Base-by-base conservation (phyloP, 306 rosid species). In the Prunus mongolica region DNA sequence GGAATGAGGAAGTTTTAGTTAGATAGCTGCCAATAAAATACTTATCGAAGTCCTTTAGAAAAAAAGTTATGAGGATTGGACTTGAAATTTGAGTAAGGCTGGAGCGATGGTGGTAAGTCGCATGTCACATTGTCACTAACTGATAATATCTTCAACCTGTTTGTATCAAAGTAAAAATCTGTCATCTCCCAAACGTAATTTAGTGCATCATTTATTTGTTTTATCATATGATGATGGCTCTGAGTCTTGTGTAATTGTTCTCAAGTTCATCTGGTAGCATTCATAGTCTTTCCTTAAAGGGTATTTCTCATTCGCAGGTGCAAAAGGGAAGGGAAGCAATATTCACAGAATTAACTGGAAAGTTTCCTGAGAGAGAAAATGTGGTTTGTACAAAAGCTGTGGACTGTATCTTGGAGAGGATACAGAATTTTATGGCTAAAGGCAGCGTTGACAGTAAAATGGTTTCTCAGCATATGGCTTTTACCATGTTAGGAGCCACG, bases 391-490 rank as follows among this genome's bases (percentile, higher is more conserved):
- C 41, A 6, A 86, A 82, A 65, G 91, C 76, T 76, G 79, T 83
- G 55, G 90, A 86, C 76, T 81, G 83, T 79, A 81, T 88, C 28
- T 60, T 83, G 80, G 87, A 71, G 74, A 91, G 87, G 71, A 73
- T 93, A 80, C 84, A 81, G 47, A 77, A 62, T 62, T 67, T 84
- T 45, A 72, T 77, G 83, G 82, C 38, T 2, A 65, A 75, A 30
- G 90, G 81, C 62, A 62, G 85, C 65, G 71, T 89, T 73, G 90
- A 84, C 79, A 77, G 90, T 75, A 84, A 63, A 69, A 67, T 82
- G 85, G 78, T 89, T 82, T 90, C 98, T 82, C 96, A 86, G 80
- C 87, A 85, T 79, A 85, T 93, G 84, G 96, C 98, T 81, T 93
- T 93, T 86, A 76, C 88, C 80, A 77, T 93, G 65, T 76, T 93